A percentile compares a stretch with the other conserved stretches of the same genome.
Evolutionary conservation across 371 early-diverging fungal species (phyloP).

Genomic region (Rhizopus stolonifer): DNA sequence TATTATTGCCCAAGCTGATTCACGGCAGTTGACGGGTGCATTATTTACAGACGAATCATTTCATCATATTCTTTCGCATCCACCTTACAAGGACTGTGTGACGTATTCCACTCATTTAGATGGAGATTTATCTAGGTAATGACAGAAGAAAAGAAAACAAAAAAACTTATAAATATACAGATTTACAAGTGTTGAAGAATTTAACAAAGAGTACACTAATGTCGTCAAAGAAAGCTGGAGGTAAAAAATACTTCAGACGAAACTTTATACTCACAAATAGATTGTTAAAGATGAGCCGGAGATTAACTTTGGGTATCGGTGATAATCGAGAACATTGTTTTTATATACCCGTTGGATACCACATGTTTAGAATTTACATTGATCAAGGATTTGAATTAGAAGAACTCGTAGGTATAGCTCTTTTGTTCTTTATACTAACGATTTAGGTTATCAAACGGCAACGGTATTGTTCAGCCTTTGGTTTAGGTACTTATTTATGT

Average conservation of each 20-base stretch:
- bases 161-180: constrained; percentile 25
- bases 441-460: constrained; percentile 91
- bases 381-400: constrained; percentile 86
- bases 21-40: constrained; percentile 60
- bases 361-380: constrained; percentile 78
- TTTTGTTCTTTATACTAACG: too few relatives aligned
- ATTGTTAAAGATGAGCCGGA: constrained; percentile 71
- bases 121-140: constrained; percentile 75
- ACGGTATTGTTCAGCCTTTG: constrained; percentile 86
- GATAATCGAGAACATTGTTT: constrained; percentile 89
- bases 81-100: constrained; percentile 94
- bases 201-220: constrained; percentile 72
- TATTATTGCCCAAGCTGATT: constrained; percentile 78
- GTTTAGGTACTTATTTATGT: constrained; percentile 84
- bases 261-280: constrained; percentile 23
- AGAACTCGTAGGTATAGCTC: constrained; percentile 59
- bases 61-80: constrained; percentile 88
- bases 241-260: constrained; percentile 23
- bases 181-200: constrained; percentile 75
- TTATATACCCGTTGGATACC: constrained; percentile 85
- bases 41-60: constrained; percentile 66
- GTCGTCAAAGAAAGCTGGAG: constrained; percentile 76
- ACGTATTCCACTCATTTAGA: constrained; percentile 72
- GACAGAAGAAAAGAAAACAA: not conserved
- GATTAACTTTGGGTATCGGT: constrained; percentile 87